Percentiles rank a stretch among this genome's conserved stretches.
These are phyloP conservation scores for Bruguiera sexangula DNA, from an alignment of 345 rosid genomes.

Conservation along the genomic window DNA sequence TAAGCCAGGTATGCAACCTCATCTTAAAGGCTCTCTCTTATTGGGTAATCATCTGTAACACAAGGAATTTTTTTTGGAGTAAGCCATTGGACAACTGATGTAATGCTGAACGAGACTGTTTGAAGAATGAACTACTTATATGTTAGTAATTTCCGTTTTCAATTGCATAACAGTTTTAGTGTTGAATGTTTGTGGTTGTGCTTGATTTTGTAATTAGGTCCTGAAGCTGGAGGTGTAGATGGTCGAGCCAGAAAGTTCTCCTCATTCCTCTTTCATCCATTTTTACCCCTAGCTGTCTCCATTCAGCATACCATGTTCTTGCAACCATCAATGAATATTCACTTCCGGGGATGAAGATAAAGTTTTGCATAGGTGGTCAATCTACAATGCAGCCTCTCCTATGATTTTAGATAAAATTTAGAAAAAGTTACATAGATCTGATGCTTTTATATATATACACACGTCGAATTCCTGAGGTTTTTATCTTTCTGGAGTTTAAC, in stretches of 20 bases:
- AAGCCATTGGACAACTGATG: not conserved
- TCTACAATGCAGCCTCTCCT: not conserved
- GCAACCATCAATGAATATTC: slow-evolving; percentile 83
- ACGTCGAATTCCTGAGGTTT: not conserved
- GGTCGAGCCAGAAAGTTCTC: slow-evolving; percentile 65
- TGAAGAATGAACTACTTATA: not conserved
- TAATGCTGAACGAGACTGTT: not conserved
- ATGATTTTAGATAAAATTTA: not conserved
- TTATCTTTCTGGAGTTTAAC: not conserved
- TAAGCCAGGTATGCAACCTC: slow-evolving; percentile 61
- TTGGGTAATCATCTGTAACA: not conserved
- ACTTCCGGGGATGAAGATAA: slow-evolving; percentile 62
- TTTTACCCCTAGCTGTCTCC: slow-evolving; percentile 79
- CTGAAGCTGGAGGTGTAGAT: slow-evolving; percentile 73
- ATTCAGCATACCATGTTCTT: slow-evolving; percentile 71
- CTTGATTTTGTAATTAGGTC: slow-evolving; percentile 49
- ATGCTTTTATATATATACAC: not conserved
- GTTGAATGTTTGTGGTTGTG: not conserved
- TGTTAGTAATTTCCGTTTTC: not conserved
- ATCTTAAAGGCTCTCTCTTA: not conserved
- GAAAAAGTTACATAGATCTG: not conserved
- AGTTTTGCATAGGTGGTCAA: not conserved
- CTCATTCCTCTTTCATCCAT: slow-evolving; percentile 91
- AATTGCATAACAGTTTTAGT: not conserved
- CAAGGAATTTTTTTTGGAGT: not conserved